Base-by-base conservation (phyloP, 495 filamentous ascomycete species). In the Aspergillus diversus region DNA sequence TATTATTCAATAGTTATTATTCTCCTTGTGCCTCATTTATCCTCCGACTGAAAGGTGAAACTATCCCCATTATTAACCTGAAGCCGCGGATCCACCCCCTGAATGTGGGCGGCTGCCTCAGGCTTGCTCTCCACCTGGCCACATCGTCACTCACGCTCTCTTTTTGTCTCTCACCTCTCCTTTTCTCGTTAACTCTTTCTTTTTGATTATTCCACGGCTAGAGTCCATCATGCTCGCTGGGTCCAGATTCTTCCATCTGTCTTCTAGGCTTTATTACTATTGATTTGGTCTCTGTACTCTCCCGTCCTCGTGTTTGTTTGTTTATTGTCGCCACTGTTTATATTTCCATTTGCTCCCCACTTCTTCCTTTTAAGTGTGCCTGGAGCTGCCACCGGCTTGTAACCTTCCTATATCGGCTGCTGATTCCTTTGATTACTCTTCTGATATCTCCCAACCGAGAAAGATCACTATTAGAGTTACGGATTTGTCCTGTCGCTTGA, bases 61-160 rank as follows among this genome's bases (percentile, higher is more conserved):
- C 35, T 21, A 17, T 50, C 16, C 47, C 21, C n/a, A 34, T 59
- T 48, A 48, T 49, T 59, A 57, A 63, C 27, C 47, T 65, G 63
- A 65, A 57, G 63, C 63, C 63, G 55, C 42, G 66, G 66, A 65
- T 65, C 66, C 66, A 53, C 61, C 66, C 66, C 66, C 66, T 68
- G 66, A 68, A 64, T 54, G 37, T 8, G 42, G 7, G 27, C 35
- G 47, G 53, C 31, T 63, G 66, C 66, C 66, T 68, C 49, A 68
- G 66, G 66, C 65, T 49, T 21, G 12, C 37, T 11, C 34, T 31
- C 35, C 35, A 39, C n/a, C 47, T 46, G 34, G 47, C 39, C 34
- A 33, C 37, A 35, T 55, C 16, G 32, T 53, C 53, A 47, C 42
- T 60, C 55, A 43, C 50, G 56, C 48, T 56, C 33, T 58, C 33